Evolutionary conservation across 805 yeast species (phyloP).

Genomic region (Hanseniaspora vineae): DNA sequence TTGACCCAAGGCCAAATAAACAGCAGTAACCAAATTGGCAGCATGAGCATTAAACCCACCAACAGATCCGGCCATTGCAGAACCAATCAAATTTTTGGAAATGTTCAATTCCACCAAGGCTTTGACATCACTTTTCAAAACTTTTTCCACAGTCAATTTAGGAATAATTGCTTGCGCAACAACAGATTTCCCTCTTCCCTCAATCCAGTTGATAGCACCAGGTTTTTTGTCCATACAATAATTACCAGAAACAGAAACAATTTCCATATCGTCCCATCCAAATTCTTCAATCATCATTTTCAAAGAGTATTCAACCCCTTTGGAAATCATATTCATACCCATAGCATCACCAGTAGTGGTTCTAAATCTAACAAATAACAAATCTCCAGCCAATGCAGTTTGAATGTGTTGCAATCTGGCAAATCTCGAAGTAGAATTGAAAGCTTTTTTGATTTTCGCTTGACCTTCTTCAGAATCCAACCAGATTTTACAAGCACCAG

Average conservation of each 20-base stretch:
- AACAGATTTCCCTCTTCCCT: slow-evolving; percentile 96
- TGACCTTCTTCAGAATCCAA: slow-evolving; percentile 93
- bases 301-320: slow-evolving; percentile 87
- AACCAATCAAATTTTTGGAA: slow-evolving; percentile 83
- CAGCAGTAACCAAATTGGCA: slow-evolving; percentile 90
- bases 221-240: slow-evolving; percentile 97
- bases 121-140: slow-evolving; percentile 82
- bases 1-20: slow-evolving; percentile 91
- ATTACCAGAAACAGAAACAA: slow-evolving; percentile 90
- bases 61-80: slow-evolving; percentile 96
- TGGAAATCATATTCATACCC: slow-evolving; percentile 99
- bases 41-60: slow-evolving; percentile 99
- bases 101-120: slow-evolving; percentile 84
- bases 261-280: slow-evolving; percentile 90
- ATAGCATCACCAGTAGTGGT: slow-evolving; percentile 99
- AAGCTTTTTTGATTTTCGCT: slow-evolving; percentile 66
- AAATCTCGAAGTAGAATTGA: slow-evolving; percentile 93
- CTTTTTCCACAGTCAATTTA: slow-evolving; percentile 61
- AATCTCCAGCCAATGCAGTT: slow-evolving; percentile 89
- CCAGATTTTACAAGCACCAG: slow-evolving; percentile 94
- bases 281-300: slow-evolving; percentile 73
- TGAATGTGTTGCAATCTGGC: slow-evolving; percentile 86
- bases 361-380: slow-evolving; percentile 79
- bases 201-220: slow-evolving; percentile 98
- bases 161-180: slow-evolving; percentile 95